Evolutionary conservation across 805 yeast genomes (phyloP), one percentile per base, ranked within the genome.

Genomic region (Metschnikowia orientalis): DNA sequence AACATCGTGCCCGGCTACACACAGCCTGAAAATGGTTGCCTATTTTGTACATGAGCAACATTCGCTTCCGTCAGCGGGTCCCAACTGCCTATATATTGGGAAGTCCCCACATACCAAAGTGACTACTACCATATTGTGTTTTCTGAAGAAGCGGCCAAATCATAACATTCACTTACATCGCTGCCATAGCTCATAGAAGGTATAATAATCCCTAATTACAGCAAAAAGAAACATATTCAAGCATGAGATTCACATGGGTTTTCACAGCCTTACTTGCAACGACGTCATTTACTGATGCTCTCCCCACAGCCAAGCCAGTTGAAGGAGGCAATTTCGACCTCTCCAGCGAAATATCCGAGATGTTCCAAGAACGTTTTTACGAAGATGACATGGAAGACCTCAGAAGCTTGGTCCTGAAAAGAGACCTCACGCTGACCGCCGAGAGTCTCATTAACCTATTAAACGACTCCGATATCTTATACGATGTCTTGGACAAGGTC

Each of bases 391-490:
- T 42, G 7, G 50, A 42, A 12, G 42, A 34, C 11, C 38, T 50
- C 21, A 28, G 38, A 4, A 37, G 33, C 14, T 12, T 37, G 26
- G 12, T 26, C 5, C 35, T 23, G 11, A 34, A 35, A 45, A 50
- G 47, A 46, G 63, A 48, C 23, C 23, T 34, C 4, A 51, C 53
- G 21, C 34, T 39, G 14, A 44, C 56, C 3, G 41, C 59, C 10
- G 63, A 50, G 21, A 25, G 35, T 6, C 34, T 57, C 4, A 36
- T 63, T 12, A 27, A 41, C 4, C 32, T 50, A 5, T 42, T 64
- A 14, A 64, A 66, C 42, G 37, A 32, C 9, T 49, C 69, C 0
- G 65, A 63, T 15, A 39, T 66, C 14, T 38, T 66, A 24, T 66
- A 56, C 44, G 43, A 42, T 9, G 51, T 52, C n/a, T 51, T 66